Conservation (phyloP, 2,329 filamentous ascomycete genomes). For the Calonectria pteridis region DNA sequence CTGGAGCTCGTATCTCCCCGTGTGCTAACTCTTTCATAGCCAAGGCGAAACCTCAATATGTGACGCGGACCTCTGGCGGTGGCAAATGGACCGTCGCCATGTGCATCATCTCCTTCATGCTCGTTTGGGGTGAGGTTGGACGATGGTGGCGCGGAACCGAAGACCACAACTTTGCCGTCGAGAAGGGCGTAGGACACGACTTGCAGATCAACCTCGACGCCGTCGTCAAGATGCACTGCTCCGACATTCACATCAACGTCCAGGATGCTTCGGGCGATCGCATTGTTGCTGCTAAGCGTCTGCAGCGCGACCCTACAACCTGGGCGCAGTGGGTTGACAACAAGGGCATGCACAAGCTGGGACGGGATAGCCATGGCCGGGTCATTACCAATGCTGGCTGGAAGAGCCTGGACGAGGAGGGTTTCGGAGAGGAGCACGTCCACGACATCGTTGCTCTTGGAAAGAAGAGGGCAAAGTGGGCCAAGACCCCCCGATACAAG, state of each 20-base stretch:
- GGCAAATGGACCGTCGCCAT: slow-evolving; percentile 95
- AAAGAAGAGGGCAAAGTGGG: slow-evolving; percentile 73
- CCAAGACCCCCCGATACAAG: slow-evolving; percentile 80
- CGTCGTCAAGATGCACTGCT: slow-evolving; percentile 90
- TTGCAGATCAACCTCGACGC: slow-evolving; percentile 96
- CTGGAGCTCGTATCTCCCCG: neutral
- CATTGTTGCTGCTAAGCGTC: slow-evolving; percentile 82
- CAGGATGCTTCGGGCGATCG: slow-evolving; percentile 95
- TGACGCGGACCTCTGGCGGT: slow-evolving; percentile 84
- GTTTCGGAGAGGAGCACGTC: slow-evolving; percentile 84
- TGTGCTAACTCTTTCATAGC: slow-evolving; percentile 64
- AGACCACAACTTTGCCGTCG: slow-evolving; percentile 91
- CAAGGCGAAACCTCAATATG: slow-evolving; percentile 95
- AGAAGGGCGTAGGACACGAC: slow-evolving; percentile 87
- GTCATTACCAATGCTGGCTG: slow-evolving; percentile 70
- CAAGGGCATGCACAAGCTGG: slow-evolving; percentile 73
- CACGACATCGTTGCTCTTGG: slow-evolving; percentile 87
- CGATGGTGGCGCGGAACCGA: slow-evolving; percentile 90
- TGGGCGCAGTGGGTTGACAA: slow-evolving; percentile 86
- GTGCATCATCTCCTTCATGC: slow-evolving; percentile 77
- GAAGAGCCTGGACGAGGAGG: slow-evolving; percentile 69
- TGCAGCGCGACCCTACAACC: slow-evolving; percentile 81
- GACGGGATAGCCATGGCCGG: slow-evolving; percentile 66
- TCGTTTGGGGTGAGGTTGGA: slow-evolving; percentile 81
- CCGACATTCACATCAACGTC: slow-evolving; percentile 93